These are phyloP conservation scores for Tylopilus sp. DNA, from an alignment of 1,284 basidiomycete species.

Conservation along the genomic window DNA sequence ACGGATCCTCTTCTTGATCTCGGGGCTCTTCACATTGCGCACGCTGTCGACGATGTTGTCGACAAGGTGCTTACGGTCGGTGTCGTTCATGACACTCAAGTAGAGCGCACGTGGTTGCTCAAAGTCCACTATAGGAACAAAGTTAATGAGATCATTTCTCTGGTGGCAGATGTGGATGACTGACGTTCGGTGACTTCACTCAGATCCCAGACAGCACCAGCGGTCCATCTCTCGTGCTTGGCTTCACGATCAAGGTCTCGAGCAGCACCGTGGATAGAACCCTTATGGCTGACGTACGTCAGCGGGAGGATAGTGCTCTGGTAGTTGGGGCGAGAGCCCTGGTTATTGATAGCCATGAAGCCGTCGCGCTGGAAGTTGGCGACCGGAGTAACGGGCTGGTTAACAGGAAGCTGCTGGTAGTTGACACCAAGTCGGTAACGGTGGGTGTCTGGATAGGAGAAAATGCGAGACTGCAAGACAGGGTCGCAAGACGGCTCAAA, in stretches of 20 bases:
- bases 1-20: conserved; percentile 69
- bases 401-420: conserved; percentile 89
- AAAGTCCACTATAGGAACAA: conserved; percentile 66
- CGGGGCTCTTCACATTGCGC: conserved; percentile 57
- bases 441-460: conserved; percentile 95
- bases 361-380: conserved; percentile 89
- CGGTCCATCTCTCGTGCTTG: conserved; percentile 75
- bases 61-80: conserved; percentile 66
- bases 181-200: conserved; percentile 74
- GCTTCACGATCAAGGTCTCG: conserved; percentile 39
- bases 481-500: conserved; percentile 88
- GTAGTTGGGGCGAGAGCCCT: conserved; percentile 85
- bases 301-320: conserved; percentile 70
- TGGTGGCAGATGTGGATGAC: conserved; percentile 32
- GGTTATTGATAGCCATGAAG: conserved; percentile 65
- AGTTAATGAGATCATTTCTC: neutral
- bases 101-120: conserved; percentile 85
- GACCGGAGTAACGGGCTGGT: conserved; percentile 68
- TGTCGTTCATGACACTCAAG: conserved; percentile 73
- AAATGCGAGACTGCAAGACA: conserved; percentile 87
- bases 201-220: conserved; percentile 70
- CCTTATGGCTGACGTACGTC: conserved; percentile 42
- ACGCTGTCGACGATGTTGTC: conserved; percentile 77
- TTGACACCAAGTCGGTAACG: conserved; percentile 83
- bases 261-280: conserved; percentile 36